Evolutionary conservation across 768 basidiomycete species (phyloP).

Genomic region (Boletus reticuloceps): DNA sequence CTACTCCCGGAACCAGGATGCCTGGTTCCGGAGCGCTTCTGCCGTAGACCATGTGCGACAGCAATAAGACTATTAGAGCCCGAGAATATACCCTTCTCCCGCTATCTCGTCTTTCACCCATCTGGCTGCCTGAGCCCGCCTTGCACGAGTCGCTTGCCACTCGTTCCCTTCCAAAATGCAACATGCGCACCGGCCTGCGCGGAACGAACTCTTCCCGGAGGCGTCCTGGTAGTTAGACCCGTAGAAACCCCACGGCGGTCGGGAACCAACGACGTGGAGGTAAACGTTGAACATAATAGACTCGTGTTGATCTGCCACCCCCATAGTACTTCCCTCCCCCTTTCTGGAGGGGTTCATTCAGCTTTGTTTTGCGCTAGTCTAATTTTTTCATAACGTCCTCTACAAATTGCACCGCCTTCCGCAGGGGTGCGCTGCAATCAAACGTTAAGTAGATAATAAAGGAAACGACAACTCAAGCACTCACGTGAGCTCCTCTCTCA

Average conservation of each 20-base stretch:
- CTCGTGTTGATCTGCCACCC: slow-evolving; percentile 39
- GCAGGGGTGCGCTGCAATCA: slow-evolving; percentile 46
- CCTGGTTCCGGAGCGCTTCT: too few relatives aligned
- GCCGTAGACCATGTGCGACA: too few relatives aligned
- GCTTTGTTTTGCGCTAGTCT: slow-evolving; percentile 31
- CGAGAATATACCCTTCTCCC: too few relatives aligned
- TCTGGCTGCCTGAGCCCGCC: too few relatives aligned
- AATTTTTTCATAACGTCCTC: slow-evolving; percentile 40
- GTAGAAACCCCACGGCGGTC: slow-evolving; percentile 53
- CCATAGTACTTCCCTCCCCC: slow-evolving; percentile 61
- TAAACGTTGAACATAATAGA: slow-evolving; percentile 63
- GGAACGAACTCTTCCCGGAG: slow-evolving; percentile 54
- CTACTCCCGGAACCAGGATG: too few relatives aligned
- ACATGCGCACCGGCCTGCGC: slow-evolving; percentile 37
- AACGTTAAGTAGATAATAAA: background rate
- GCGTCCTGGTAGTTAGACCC: slow-evolving; percentile 46
- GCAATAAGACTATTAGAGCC: too few relatives aligned
- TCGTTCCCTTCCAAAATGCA: slow-evolving; percentile 60
- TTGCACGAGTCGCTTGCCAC: slow-evolving; percentile 55
- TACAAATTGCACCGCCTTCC: slow-evolving; percentile 49
- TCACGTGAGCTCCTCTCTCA: slow-evolving; percentile 71
- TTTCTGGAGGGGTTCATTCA: slow-evolving; percentile 46
- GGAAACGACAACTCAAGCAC: slow-evolving; percentile 10
- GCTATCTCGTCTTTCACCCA: too few relatives aligned
- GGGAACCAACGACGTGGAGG: slow-evolving; percentile 45